Conservation (phyloP, 805 yeast species). For the Ascoidea asiatica region DNA sequence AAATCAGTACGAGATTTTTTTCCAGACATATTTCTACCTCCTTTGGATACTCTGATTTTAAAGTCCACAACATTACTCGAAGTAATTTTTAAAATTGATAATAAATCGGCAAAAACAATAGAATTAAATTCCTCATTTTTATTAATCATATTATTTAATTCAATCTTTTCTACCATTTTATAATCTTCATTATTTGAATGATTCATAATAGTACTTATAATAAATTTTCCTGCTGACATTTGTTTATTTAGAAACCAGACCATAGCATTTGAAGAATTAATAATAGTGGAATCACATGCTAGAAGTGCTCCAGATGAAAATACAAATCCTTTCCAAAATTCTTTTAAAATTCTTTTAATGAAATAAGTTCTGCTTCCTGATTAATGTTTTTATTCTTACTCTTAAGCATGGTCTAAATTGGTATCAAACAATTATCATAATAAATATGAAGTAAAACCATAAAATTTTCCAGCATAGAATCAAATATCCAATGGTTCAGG, state of each 20-base stretch:
- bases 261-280: constrained; percentile 27
- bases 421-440: constrained; percentile 17
- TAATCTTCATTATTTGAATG: too few relatives aligned
- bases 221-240: too few relatives aligned
- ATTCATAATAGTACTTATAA: too few relatives aligned
- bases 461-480: too few relatives aligned
- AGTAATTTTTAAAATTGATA: constrained; percentile 2
- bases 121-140: background rate
- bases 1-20: constrained; percentile 3
- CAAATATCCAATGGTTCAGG: too few relatives aligned
- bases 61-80: background rate
- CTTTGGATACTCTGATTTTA: too few relatives aligned
- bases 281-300: constrained; percentile 31
- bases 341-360: too few relatives aligned
- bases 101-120: constrained; percentile 2
- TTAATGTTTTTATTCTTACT: background rate
- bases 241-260: constrained; percentile 16
- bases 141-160: background rate
- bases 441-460: constrained; percentile 5
- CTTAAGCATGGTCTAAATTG: constrained; percentile 11
- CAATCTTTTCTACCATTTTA: too few relatives aligned
- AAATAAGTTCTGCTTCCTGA: constrained; percentile 7
- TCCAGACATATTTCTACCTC: too few relatives aligned
- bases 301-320: constrained; percentile 45
- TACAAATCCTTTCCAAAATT: constrained; percentile 43